A percentile compares a stretch with the other conserved stretches of the same genome.
Conservation (phyloP, 1,284 basidiomycete genomes). For the Sphagnurus paluster region DNA sequence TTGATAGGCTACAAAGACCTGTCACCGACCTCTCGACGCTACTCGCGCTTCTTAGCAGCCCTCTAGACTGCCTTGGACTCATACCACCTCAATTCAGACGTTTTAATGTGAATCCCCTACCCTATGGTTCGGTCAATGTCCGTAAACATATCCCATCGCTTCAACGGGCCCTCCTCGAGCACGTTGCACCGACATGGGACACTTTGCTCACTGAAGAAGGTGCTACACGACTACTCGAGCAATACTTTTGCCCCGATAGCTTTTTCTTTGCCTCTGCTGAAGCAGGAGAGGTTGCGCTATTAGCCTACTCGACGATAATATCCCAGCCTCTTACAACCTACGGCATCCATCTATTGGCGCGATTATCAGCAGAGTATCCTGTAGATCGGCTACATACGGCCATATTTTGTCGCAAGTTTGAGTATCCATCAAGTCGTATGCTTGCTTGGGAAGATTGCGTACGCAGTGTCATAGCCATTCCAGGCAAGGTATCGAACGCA, state of each 20-base stretch:
- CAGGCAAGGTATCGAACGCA: constrained; percentile 69
- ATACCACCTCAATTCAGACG: constrained; percentile 53
- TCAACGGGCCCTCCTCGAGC: constrained; percentile 64
- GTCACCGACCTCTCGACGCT: constrained; percentile 52
- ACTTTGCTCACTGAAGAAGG: constrained; percentile 49
- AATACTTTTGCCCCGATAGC: constrained; percentile 71
- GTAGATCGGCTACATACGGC: constrained; percentile 64
- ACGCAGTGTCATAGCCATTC: constrained; percentile 57
- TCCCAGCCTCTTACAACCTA: constrained; percentile 48
- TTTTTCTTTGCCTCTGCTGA: constrained; percentile 48
- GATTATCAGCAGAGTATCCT: constrained; percentile 59
- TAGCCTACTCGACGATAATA: constrained; percentile 63
- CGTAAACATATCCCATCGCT: constrained; percentile 54
- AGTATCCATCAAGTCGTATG: constrained; percentile 28
- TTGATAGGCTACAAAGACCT: constrained; percentile 52
- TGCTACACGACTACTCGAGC: constrained; percentile 46
- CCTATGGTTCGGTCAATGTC: constrained; percentile 34
- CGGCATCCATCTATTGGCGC: constrained; percentile 52
- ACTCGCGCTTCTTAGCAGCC: constrained; percentile 53
- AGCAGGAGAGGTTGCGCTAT: constrained; percentile 55
- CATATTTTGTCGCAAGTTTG: constrained; percentile 37
- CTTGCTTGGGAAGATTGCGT: constrained; percentile 71
- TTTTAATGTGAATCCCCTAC: constrained; percentile 37
- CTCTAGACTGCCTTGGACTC: constrained; percentile 55
- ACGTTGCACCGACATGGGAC: constrained; percentile 72